These are phyloP conservation scores for Coix lacrymajobi DNA, from an alignment of 176 grass and related monocot genomes.

Conservation along the genomic window DNA sequence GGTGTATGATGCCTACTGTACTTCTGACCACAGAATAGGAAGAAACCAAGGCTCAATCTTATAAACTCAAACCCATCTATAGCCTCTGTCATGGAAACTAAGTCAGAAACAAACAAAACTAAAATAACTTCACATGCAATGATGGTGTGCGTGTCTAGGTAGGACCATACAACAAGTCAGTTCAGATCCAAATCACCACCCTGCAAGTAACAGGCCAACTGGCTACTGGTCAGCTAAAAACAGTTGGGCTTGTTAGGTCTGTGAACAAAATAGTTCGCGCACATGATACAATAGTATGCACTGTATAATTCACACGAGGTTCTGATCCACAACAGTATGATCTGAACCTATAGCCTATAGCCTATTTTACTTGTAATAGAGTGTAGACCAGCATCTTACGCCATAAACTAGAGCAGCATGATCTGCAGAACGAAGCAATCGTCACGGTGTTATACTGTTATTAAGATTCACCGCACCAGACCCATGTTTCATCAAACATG, in stretches of 20 bases:
- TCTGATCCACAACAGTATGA: neutral
- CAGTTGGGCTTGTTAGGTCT: neutral
- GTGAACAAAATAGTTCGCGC: slow-evolving; percentile 12
- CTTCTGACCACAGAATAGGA: neutral
- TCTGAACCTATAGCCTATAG: slow-evolving; percentile 24
- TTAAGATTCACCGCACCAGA: neutral
- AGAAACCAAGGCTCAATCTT: neutral
- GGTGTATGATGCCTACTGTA: neutral
- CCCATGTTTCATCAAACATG: neutral
- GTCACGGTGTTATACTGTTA: neutral
- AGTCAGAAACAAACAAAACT: neutral
- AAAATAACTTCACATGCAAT: neutral
- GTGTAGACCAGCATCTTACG: neutral
- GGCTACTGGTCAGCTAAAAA: neutral
- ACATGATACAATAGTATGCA: slow-evolving; percentile 1
- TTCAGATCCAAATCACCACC: neutral
- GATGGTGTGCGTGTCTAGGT: neutral
- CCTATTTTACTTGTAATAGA: neutral
- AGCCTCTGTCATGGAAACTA: neutral
- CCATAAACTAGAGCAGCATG: neutral
- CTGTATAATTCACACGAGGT: neutral
- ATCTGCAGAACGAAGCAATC: neutral
- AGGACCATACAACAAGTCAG: neutral
- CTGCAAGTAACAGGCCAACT: slow-evolving; percentile 16
- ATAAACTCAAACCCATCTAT: neutral